phyloP scores from a whole-genome alignment of 495 filamentous ascomycete genomes.

The Glarea lozoyensis region DNA sequence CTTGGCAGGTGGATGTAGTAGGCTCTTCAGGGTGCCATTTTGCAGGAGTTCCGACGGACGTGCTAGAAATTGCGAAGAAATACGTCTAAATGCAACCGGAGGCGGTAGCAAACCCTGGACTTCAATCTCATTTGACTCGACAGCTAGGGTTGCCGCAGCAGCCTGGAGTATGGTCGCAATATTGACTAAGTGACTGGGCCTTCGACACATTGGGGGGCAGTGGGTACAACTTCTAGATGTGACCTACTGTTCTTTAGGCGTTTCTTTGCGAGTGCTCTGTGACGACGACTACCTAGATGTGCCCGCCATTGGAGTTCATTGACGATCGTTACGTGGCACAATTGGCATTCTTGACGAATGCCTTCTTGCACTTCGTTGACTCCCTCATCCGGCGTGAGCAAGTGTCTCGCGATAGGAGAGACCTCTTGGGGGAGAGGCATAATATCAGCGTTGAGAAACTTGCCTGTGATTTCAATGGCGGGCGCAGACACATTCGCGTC shows the following conservation, averaged over 20 bases:
- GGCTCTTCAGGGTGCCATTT: no score
- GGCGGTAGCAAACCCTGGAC: no score
- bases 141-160: no score
- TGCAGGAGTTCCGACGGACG: no score
- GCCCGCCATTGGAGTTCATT: slow-evolving; percentile 66
- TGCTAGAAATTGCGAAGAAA: no score
- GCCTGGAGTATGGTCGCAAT: no score
- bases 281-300: slow-evolving; percentile 61
- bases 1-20: no score
- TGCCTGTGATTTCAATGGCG: slow-evolving; percentile 49
- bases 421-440: slow-evolving; percentile 54
- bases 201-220: no score
- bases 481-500: slow-evolving; percentile 47
- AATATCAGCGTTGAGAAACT: slow-evolving; percentile 45
- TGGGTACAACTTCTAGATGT: no score
- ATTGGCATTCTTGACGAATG: slow-evolving; percentile 52
- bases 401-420: slow-evolving; percentile 48
- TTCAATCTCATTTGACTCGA: no score
- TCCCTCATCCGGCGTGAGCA: slow-evolving; percentile 43
- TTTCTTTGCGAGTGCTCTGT: slow-evolving; percentile 31
- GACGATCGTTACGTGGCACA: slow-evolving; percentile 59
- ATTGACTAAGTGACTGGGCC: no score
- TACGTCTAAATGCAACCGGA: no score
- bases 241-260: slow-evolving; percentile 8
- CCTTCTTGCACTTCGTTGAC: slow-evolving; percentile 38